phyloP scores from a whole-genome alignment of 495 filamentous ascomycete species.

The Hypoxylon rickii region DNA sequence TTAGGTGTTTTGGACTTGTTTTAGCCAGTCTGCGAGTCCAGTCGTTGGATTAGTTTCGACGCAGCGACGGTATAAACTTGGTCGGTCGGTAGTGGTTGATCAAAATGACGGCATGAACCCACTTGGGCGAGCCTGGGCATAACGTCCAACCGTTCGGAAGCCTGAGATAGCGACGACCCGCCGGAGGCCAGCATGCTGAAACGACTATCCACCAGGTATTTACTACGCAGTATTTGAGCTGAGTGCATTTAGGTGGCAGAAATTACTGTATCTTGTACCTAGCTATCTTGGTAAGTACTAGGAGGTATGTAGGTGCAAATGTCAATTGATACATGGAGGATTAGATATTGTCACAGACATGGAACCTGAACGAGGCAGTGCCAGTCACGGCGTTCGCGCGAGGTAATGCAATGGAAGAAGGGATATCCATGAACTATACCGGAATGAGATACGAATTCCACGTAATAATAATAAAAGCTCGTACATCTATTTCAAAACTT shows the following conservation, averaged over 20 bases:
- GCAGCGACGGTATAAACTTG: conserved; percentile 32
- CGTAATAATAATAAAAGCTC: no score
- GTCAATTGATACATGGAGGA: no score
- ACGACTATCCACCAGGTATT: no score
- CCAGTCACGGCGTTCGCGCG: neutral
- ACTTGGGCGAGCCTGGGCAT: neutral
- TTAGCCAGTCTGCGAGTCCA: conserved; percentile 9
- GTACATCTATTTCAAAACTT: no score
- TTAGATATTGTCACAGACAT: neutral
- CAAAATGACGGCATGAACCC: conserved; percentile 25
- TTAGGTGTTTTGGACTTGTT: neutral
- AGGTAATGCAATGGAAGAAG: no score
- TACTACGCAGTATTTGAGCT: no score
- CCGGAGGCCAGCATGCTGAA: neutral
- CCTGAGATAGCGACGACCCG: no score
- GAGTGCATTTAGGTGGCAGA: no score
- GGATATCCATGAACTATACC: neutral
- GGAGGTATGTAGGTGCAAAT: no score
- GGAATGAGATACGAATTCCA: conserved; percentile 14
- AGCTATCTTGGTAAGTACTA: no score
- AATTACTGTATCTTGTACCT: no score
- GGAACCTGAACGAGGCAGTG: conserved; percentile 8
- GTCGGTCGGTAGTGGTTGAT: conserved; percentile 15
- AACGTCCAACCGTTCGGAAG: no score
- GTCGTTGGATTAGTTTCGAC: neutral